Conservation (phyloP, 2,329 filamentous ascomycete species). For the Endoconidiophora polonica region DNA sequence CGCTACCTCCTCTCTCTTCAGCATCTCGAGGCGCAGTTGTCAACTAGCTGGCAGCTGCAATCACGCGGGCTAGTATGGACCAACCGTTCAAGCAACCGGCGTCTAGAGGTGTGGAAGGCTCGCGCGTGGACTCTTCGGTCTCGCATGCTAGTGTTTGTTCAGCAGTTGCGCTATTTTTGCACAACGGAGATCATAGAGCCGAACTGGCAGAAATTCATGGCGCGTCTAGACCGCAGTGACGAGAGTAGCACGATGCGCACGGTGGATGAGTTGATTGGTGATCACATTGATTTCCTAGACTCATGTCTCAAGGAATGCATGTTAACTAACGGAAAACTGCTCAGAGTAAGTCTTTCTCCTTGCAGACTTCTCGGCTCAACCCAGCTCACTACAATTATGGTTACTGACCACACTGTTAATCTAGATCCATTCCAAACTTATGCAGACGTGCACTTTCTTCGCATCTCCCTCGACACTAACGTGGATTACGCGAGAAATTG, state of each 20-base stretch:
- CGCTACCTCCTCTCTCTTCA: constrained; percentile 81
- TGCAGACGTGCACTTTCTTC: constrained; percentile 91
- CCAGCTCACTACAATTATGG: not conserved
- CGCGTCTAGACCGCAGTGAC: constrained; percentile 52
- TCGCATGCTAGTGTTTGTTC: constrained; percentile 91
- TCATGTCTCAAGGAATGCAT: constrained; percentile 98
- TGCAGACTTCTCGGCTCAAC: not conserved
- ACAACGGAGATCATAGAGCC: constrained; percentile 95
- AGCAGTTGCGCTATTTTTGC: constrained; percentile 92
- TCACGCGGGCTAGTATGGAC: constrained; percentile 68
- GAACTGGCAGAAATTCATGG: constrained; percentile 90
- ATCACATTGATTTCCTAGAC: constrained; percentile 94
- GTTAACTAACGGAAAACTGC: constrained; percentile 88
- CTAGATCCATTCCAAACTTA: constrained; percentile 91
- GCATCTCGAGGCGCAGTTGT: constrained; percentile 74
- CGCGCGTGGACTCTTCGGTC: constrained; percentile 81
- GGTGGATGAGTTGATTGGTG: constrained; percentile 96
- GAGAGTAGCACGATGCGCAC: constrained; percentile 37
- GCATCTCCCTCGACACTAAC: constrained; percentile 59
- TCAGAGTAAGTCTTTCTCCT: constrained; percentile 47
- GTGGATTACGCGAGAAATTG: constrained; percentile 69
- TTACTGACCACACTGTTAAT: not conserved
- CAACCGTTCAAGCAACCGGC: constrained; percentile 54
- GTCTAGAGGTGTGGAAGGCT: constrained; percentile 82
- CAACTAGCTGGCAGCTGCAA: constrained; percentile 79